Evolutionary conservation across 108 stramenopile species (phyloP), one percentile per base, ranked within the genome.

Genomic region (Parietichytrium sp.): DNA sequence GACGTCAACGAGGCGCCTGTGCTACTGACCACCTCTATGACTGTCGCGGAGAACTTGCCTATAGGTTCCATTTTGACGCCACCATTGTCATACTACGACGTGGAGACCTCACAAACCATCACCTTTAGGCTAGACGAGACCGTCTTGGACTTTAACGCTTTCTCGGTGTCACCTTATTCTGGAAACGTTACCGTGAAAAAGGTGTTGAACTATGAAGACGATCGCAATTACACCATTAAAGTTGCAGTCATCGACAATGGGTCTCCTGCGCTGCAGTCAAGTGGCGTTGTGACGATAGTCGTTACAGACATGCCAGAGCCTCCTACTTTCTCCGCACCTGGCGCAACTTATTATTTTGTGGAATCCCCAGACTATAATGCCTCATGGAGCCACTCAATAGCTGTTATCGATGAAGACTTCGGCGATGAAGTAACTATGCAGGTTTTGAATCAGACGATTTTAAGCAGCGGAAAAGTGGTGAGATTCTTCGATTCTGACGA

Each of bases 221-320:
- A 72, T 45, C 23, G 45, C 61, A 45, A n/a, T 6, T 72, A 72
- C 42, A 7, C 4, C 8, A 45, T 72, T 25, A 10, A 6, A 6
- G 61, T 72, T 0, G 13, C 20, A 6, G 61, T 72, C 33, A 33
- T 42, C 1, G 61, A 72, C 61, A 72, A 72, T 27, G 61, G 61
- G 6, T 33, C 45, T 6, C 61, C 61, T 6, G 45, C 38, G 10
- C 36, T 45, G 20, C 36, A 72, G 20, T 45, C 61, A 6, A 72
- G 38, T 10, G 13, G 10, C 6, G 61, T 45, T 25, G 45, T 72
- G 23, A 72, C 6, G 0, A 72, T 72, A 33, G 2, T 16, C 6
- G 61, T 72, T 23, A 72, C 61, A 1, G 61, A 72, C 42, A 42
- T 45, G 42, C 61, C 61, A 8, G 61, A 72, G 42, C 61, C 61